Base-by-base conservation (phyloP, 345 rosid species). In the Gossypium anomalum region DNA sequence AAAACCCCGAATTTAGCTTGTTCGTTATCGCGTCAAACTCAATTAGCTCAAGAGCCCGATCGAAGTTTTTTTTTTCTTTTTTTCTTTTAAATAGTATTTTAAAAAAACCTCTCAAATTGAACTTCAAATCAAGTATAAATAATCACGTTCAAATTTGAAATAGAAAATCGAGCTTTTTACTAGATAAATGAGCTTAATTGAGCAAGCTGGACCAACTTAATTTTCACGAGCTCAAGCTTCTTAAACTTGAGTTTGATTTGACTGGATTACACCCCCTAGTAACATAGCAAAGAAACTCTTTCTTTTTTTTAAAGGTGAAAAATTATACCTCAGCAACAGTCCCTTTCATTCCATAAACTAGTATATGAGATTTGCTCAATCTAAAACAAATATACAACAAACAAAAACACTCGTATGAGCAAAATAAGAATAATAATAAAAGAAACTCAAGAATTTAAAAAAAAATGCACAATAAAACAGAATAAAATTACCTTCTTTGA, bases 281-380 rank as follows among this genome's bases (percentile, higher is more conserved):
- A 20, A 20, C 38, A 38, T 16, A 57, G 38, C 4, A 57, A 70
- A 1, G 2, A n/a, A 71, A 56, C 9, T n/a, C 11, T 6, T 4
- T 55, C 5, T n/a, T 10, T 55, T 51, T 19, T 38, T 34, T 2
- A 12, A 19, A 56, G 1, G 20, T 52, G 9, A 43, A n/a, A 73
- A 41, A 4, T 1, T 2, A 22, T 81, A 95, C 99, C 97, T 95
- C 98, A 23, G 98, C 86, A 52, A 91, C 85, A 66, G 92, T 85
- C 43, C 99, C 98, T 70, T 90, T 91, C 53, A 91, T 87, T 63
- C 99, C 96, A 80, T 84, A 87, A 1, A 93, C 97, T 66, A 95
- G 80, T 68, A 93, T 80, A 78, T 87, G 93, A 67, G 97, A 87
- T 83, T 91, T 91, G 80, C 92, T 88, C 75, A 95, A 80, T 75